Percentiles rank a stretch among this genome's conserved stretches.
These are phyloP conservation scores for Pseudogymnoascus pannorum DNA, from an alignment of 2,329 filamentous ascomycete species.

Conservation along the genomic window DNA sequence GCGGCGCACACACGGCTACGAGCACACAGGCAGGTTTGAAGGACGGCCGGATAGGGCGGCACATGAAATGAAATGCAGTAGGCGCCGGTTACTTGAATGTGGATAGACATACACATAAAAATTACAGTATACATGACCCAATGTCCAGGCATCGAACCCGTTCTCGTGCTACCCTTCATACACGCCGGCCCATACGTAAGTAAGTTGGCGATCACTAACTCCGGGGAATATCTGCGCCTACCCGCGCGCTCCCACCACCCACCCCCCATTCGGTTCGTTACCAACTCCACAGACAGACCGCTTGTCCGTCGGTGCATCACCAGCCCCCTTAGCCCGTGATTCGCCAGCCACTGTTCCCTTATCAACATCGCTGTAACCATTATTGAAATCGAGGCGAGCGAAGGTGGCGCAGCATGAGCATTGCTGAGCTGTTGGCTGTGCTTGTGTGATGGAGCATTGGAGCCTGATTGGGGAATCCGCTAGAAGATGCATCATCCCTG, in stretches of 20 bases:
- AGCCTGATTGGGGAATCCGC: constrained; percentile 5
- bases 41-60: not conserved
- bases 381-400: not conserved
- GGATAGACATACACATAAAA: constrained; percentile 4
- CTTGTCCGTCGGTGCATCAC: not conserved
- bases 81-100: not conserved
- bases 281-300: not conserved
- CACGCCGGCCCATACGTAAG: not conserved
- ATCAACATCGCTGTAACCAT: not conserved
- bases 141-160: not conserved
- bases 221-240: not conserved
- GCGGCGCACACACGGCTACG: not conserved
- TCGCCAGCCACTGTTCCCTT: not conserved
- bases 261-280: not conserved
- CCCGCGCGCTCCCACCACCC: not conserved
- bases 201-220: not conserved
- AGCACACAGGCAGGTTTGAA: not conserved
- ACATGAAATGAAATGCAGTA: not conserved
- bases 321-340: not conserved
- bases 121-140: not conserved
- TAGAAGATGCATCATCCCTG: not conserved
- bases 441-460: not conserved
- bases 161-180: not conserved
- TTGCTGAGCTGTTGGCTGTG: not conserved
- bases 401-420: not conserved